These are phyloP conservation scores for Cochlearia excelsa DNA, from an alignment of 345 rosid genomes.

Conservation along the genomic window DNA sequence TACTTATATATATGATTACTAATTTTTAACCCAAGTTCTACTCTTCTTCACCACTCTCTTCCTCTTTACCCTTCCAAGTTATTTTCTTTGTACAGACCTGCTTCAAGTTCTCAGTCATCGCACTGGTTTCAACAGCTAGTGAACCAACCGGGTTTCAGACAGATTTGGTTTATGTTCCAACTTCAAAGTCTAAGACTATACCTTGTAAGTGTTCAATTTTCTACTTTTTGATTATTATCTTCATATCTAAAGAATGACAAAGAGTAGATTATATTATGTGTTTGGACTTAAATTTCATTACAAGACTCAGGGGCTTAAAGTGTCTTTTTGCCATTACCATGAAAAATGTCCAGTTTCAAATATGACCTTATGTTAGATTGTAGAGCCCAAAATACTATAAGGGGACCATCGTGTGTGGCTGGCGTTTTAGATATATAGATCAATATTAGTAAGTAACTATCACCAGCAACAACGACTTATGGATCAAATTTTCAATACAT, in stretches of 20 bases:
- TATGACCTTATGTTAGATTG: slow-evolving; percentile 1
- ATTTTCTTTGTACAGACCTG: slow-evolving; percentile 21
- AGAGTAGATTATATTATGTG: slow-evolving; percentile 4
- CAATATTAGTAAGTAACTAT: slow-evolving; percentile 10
- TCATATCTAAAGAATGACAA: slow-evolving; percentile 10
- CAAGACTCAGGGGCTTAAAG: slow-evolving; percentile 11
- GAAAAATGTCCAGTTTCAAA: slow-evolving; percentile 23
- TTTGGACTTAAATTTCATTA: slow-evolving; percentile 10
- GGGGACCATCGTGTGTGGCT: slow-evolving; percentile 35
- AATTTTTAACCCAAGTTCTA: slow-evolving; percentile 29
- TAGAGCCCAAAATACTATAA: slow-evolving; percentile 4
- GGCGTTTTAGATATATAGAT: slow-evolving; percentile 9
- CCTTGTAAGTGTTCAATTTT: slow-evolving; percentile 20
- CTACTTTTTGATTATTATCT: slow-evolving; percentile 19
- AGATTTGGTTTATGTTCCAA: slow-evolving; percentile 15
- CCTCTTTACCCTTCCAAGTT: slow-evolving; percentile 21
- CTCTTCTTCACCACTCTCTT: slow-evolving; percentile 24
- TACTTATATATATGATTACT: slow-evolving; percentile 28
- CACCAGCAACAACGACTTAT: slow-evolving; percentile 16
- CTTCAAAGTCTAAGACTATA: slow-evolving; percentile 4
- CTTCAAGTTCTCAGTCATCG: slow-evolving; percentile 15
- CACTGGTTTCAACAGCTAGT: slow-evolving; percentile 16
- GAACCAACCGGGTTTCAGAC: slow-evolving; percentile 1
- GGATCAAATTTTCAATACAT: slow-evolving; percentile 11
- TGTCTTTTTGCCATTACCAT: slow-evolving; percentile 9